Evolutionary conservation across 2,329 filamentous ascomycete species (phyloP).

Genomic region (Penicillium sp.): DNA sequence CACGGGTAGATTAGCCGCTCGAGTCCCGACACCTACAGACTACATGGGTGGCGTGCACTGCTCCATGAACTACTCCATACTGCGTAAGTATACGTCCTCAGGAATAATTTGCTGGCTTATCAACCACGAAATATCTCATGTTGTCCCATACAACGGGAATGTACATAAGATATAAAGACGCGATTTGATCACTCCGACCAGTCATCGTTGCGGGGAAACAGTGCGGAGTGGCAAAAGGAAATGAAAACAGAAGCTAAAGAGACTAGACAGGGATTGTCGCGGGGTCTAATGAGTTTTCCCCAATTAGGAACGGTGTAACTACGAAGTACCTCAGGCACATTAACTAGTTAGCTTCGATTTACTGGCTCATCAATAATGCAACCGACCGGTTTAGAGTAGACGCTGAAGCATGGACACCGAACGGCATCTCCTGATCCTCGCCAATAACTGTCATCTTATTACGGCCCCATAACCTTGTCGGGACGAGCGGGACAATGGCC

Average conservation of each 20-base stretch:
- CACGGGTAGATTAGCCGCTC: background rate
- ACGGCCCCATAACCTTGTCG: background rate
- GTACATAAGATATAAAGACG: too few species aligned
- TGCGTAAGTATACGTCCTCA: too few species aligned
- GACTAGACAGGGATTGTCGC: background rate
- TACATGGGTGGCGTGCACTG: background rate
- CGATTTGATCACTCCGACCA: too few species aligned
- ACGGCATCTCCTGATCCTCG: background rate
- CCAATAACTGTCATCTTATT: background rate
- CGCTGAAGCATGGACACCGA: background rate
- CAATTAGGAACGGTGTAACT: background rate
- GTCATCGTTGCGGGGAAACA: too few species aligned
- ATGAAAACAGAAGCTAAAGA: background rate
- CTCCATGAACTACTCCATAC: background rate
- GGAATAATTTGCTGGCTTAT: background rate
- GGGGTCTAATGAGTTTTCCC: background rate
- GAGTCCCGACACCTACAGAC: background rate
- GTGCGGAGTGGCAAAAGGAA: background rate
- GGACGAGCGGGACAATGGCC: background rate
- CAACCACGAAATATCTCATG: too few species aligned
- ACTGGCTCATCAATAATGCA: background rate
- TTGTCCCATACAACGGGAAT: too few species aligned
- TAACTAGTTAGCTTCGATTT: background rate
- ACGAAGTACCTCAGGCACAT: background rate
- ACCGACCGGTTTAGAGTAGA: background rate